phyloP scores from a whole-genome alignment of 2,329 filamentous ascomycete species.

The Colletotrichum gigasporum region DNA sequence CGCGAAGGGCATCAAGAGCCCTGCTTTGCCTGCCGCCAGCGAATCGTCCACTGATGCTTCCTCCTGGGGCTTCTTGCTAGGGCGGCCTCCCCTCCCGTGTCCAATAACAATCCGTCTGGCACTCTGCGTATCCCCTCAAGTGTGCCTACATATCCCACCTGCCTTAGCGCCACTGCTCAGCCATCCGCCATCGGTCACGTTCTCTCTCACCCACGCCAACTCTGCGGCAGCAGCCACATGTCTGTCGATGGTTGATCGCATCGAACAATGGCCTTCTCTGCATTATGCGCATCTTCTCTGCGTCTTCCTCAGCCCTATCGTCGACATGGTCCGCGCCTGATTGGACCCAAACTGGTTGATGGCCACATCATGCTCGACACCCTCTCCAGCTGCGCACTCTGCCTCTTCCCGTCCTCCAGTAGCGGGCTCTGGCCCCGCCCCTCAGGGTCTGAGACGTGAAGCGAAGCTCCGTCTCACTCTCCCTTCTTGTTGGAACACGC shows the following conservation, averaged over 20 bases:
- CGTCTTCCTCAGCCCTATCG: constrained; percentile 29
- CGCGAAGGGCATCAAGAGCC: neutral
- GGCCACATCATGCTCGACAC: neutral
- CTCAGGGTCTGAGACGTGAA: constrained; percentile 8
- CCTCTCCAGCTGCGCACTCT: neutral
- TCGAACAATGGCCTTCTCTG: neutral
- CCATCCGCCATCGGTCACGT: constrained; percentile 6
- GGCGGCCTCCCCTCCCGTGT: constrained; percentile 16
- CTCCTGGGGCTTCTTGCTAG: neutral
- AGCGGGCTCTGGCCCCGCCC: neutral
- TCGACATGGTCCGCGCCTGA: neutral
- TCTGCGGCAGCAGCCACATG: constrained; percentile 1
- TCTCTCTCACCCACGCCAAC: neutral
- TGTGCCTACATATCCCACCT: constrained; percentile 16
- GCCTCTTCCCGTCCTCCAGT: neutral
- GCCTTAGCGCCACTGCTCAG: constrained; percentile 27
- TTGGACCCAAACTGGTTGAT: neutral
- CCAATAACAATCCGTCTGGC: constrained; percentile 1
- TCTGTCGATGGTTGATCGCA: constrained; percentile 5
- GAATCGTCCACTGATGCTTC: neutral
- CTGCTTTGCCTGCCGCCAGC: constrained; percentile 1
- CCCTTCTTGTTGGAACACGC: neutral
- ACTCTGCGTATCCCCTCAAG: neutral
- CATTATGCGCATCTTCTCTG: constrained; percentile 3
- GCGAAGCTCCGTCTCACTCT: neutral